Evolutionary conservation across 192 early-diverging fungal species (phyloP).

Genomic region (Helicostylum pulchrum): DNA sequence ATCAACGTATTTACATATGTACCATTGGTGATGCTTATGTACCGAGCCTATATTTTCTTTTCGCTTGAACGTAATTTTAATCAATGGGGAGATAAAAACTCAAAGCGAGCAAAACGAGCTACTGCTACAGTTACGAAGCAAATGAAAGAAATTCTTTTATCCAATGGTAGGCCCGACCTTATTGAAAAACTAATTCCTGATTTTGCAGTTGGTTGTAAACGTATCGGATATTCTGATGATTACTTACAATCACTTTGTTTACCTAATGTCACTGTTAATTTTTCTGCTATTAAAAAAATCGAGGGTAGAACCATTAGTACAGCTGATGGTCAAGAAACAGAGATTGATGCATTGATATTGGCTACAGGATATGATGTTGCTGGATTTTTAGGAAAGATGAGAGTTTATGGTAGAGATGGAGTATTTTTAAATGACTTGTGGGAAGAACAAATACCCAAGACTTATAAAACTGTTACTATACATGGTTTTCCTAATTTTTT

Average conservation of each 20-base stretch:
- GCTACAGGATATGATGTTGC: conserved; percentile 40
- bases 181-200: conserved; percentile 34
- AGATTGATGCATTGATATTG: conserved; percentile 36
- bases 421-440: conserved; percentile 26
- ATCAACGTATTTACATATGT: too few relatives aligned
- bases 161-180: conserved; percentile 23
- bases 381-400: conserved; percentile 17
- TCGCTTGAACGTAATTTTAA: too few relatives aligned
- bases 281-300: conserved; percentile 19
- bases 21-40: too few relatives aligned
- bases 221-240: conserved; percentile 28
- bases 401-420: conserved; percentile 31
- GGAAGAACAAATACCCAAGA: conserved; percentile 24
- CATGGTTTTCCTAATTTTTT: conserved; percentile 42
- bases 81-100: too few relatives aligned
- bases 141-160: too few relatives aligned
- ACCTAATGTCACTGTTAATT: conserved; percentile 31
- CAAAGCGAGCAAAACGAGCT: too few relatives aligned
- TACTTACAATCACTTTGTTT: conserved; percentile 20
- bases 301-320: conserved; percentile 34
- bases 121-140: too few relatives aligned
- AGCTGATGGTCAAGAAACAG: conserved; percentile 25
- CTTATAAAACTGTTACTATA: conserved; percentile 40
- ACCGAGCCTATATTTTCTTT: too few relatives aligned
- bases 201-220: conserved; percentile 36